phyloP scores from a whole-genome alignment of 768 basidiomycete genomes.

The Tylopilus balloui region DNA sequence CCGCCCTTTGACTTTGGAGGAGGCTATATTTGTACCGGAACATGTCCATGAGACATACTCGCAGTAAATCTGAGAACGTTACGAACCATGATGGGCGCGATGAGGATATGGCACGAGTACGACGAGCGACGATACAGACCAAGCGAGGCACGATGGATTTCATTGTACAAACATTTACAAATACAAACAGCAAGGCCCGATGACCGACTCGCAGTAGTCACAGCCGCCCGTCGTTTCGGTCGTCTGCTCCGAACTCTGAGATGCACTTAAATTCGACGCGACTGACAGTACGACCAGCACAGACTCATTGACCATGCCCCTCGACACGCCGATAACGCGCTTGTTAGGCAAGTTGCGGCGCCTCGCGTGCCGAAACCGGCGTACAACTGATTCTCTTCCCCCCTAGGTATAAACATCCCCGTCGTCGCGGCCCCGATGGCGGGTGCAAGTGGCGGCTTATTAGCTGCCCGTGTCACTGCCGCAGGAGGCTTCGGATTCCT shows the following conservation, averaged over 20 bases:
- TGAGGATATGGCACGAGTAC: conserved; percentile 19
- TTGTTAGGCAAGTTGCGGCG: conserved; percentile 41
- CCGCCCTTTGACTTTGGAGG: conserved; percentile 97
- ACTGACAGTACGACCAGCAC: background rate
- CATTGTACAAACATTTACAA: conserved; percentile 32
- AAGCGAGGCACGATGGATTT: conserved; percentile 23
- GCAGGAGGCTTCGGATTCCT: conserved; percentile 78
- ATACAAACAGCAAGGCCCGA: conserved; percentile 15
- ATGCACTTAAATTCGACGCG: background rate
- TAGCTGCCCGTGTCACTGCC: conserved; percentile 57
- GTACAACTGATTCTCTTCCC: background rate
- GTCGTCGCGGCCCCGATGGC: conserved; percentile 69
- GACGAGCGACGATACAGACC: conserved; percentile 17
- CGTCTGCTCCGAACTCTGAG: background rate
- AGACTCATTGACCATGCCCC: conserved; percentile 10
- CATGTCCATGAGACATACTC: conserved; percentile 7
- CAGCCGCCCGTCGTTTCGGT: background rate
- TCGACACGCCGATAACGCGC: conserved; percentile 43
- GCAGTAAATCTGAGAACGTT: conserved; percentile 11
- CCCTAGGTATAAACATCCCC: conserved; percentile 51
- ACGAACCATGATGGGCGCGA: conserved; percentile 58
- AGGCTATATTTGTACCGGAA: conserved; percentile 46
- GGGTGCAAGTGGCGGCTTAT: conserved; percentile 55
- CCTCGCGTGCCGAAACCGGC: background rate
- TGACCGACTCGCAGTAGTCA: background rate